These are phyloP conservation scores for Claviceps sp. DNA, from an alignment of 2,329 filamentous ascomycete species.

Conservation along the genomic window DNA sequence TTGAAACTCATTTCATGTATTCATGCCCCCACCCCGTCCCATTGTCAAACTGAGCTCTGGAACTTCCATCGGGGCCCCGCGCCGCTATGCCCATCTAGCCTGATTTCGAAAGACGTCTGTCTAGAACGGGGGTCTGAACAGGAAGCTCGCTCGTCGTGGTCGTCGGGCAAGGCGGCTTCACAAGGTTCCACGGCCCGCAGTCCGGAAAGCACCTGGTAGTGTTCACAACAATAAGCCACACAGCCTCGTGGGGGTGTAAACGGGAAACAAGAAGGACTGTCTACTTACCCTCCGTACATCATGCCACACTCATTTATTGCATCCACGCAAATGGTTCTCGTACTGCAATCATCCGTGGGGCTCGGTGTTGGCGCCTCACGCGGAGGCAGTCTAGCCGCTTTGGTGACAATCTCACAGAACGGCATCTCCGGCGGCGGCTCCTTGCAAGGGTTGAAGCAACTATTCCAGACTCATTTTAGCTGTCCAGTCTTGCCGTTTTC, in stretches of 20 bases:
- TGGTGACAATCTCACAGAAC: neutral
- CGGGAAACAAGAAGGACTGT: neutral
- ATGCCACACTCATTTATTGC: conserved; percentile 13
- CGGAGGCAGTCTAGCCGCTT: neutral
- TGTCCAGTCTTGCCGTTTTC: neutral
- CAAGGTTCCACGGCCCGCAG: conserved; percentile 10
- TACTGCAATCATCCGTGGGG: conserved; percentile 11
- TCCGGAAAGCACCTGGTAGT: conserved; percentile 12
- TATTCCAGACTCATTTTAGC: neutral
- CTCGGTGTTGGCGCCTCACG: neutral
- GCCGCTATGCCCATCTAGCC: neutral
- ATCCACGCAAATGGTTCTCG: conserved; percentile 14
- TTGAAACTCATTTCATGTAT: neutral
- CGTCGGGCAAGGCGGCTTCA: conserved; percentile 9
- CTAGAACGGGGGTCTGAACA: neutral
- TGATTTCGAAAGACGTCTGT: neutral
- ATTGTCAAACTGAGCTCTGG: neutral
- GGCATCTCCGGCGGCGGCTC: neutral
- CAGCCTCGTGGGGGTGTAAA: neutral
- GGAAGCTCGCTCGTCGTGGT: neutral
- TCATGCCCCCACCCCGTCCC: neutral
- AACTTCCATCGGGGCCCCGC: neutral
- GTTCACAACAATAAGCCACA: neutral
- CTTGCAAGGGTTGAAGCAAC: neutral
- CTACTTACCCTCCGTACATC: conserved; percentile 12